These are phyloP conservation scores for Trametes versicolor DNA, from an alignment of 1,284 basidiomycete genomes.

Conservation along the genomic window DNA sequence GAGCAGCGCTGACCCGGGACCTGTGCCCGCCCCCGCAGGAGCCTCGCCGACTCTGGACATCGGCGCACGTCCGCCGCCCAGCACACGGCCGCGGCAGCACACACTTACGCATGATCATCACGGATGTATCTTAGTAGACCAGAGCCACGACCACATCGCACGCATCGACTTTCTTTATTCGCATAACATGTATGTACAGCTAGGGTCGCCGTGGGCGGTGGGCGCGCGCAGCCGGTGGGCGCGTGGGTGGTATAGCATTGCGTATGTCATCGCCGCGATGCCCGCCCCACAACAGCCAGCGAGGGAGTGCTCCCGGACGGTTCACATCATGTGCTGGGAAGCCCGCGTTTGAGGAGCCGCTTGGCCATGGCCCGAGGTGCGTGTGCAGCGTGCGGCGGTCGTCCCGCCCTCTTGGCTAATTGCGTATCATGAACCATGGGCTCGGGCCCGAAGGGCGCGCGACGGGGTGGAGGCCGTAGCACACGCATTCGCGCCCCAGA, in stretches of 20 bases:
- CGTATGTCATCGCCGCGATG: constrained; percentile 23
- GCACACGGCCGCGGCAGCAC: constrained; percentile 4
- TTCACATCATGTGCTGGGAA: constrained; percentile 15
- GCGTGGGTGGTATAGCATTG: constrained; percentile 17
- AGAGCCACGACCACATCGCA: constrained; percentile 24
- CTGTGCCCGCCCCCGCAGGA: constrained; percentile 10
- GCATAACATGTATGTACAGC: constrained; percentile 32
- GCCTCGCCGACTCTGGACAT: constrained; percentile 1
- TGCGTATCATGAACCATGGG: constrained; percentile 9
- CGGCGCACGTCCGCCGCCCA: not conserved
- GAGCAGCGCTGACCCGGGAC: constrained; percentile 30
- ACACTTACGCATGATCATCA: constrained; percentile 17
- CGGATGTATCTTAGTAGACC: constrained; percentile 34
- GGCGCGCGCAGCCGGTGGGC: constrained; percentile 13
- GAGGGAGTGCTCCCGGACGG: constrained; percentile 9
- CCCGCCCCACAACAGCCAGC: constrained; percentile 18
- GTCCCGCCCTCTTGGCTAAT: constrained; percentile 7
- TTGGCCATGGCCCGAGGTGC: not conserved
- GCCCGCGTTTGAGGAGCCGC: not conserved
- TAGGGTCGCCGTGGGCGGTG: constrained; percentile 15
- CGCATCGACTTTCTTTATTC: constrained; percentile 27
- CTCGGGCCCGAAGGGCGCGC: constrained; percentile 15
- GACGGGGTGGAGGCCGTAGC: not conserved
- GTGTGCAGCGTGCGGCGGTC: not conserved
- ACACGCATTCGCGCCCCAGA: not conserved